A percentile compares a stretch with the other conserved stretches of the same genome.
Conservation (phyloP, 257 asterid species). For the Penstemon eatonii region DNA sequence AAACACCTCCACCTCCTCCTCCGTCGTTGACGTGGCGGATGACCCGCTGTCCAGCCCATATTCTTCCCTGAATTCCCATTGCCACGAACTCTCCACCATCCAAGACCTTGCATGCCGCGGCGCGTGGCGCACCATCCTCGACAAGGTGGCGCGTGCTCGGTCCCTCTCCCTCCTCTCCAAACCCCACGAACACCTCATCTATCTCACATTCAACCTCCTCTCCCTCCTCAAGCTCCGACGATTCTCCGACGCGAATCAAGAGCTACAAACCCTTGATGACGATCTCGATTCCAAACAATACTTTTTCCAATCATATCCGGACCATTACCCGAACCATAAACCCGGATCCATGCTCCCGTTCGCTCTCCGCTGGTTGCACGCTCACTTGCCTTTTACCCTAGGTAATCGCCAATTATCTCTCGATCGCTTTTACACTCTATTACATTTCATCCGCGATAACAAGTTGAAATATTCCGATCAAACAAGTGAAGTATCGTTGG, state of each 20-base stretch:
- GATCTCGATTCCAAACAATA: slow-evolving; percentile 64
- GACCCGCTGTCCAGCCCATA: slow-evolving; percentile 65
- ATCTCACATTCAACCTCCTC: slow-evolving; percentile 84
- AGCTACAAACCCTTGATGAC: slow-evolving; percentile 60
- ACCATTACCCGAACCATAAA: slow-evolving; percentile 63
- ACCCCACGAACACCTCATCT: slow-evolving; percentile 87
- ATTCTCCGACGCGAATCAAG: slow-evolving; percentile 71
- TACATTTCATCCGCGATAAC: slow-evolving; percentile 56
- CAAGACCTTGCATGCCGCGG: slow-evolving; percentile 94
- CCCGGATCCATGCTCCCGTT: slow-evolving; percentile 87
- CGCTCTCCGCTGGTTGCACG: slow-evolving; percentile 88
- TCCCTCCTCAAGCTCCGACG: slow-evolving; percentile 88
- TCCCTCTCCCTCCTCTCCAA: slow-evolving; percentile 71
- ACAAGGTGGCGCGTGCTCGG: slow-evolving; percentile 85
- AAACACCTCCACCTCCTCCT: slow-evolving; percentile 9
- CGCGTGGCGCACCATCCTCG: slow-evolving; percentile 87
- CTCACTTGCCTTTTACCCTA: slow-evolving; percentile 72
- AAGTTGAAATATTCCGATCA: slow-evolving; percentile 22
- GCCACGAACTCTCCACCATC: slow-evolving; percentile 70
- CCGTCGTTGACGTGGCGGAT: slow-evolving; percentile 22
- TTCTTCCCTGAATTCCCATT: slow-evolving; percentile 66
- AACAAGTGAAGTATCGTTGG: slow-evolving; percentile 31
- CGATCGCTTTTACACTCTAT: slow-evolving; percentile 73
- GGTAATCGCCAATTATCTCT: slow-evolving; percentile 72
- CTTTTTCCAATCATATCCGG: slow-evolving; percentile 58